A percentile compares a stretch with the other conserved stretches of the same genome.
Conservation (phyloP, 2,329 filamentous ascomycete genomes). For the Xylariaceae sp. region DNA sequence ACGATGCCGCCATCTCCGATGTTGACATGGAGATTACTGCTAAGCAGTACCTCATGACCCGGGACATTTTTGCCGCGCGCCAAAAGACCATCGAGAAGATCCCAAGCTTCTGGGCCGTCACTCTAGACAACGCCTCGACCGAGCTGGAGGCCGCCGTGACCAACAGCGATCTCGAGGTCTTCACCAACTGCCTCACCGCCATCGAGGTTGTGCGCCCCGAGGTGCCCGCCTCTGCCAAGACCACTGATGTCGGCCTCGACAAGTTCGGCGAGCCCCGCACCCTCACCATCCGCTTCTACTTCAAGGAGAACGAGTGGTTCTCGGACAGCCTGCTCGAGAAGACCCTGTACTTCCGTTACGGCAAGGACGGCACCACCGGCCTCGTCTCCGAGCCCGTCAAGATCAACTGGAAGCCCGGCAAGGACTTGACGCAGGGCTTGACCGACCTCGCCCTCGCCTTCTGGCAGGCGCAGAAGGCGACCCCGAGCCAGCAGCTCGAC, state of each 20-base stretch:
- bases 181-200: conserved; percentile 51
- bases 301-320: conserved; percentile 61
- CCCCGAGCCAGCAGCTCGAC: conserved; percentile 29
- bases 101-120: conserved; percentile 65
- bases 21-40: conserved; percentile 29
- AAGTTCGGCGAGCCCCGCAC: conserved; percentile 57
- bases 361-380: conserved; percentile 52
- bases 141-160: conserved; percentile 63
- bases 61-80: conserved; percentile 51
- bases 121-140: conserved; percentile 52
- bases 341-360: conserved; percentile 62
- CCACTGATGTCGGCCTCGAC: conserved; percentile 26
- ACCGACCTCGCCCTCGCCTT: conserved; percentile 56
- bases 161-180: conserved; percentile 53
- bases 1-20: conserved; percentile 26
- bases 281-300: conserved; percentile 50
- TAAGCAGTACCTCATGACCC: conserved; percentile 28
- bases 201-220: conserved; percentile 46
- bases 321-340: conserved; percentile 57
- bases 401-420: conserved; percentile 61
- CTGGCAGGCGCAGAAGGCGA: conserved; percentile 49
- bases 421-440: conserved; percentile 60
- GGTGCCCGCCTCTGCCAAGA: conserved; percentile 30
- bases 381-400: conserved; percentile 64
- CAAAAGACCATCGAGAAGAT: conserved; percentile 53